Evolutionary conservation across 129 eudicot species (phyloP).

Genomic region (Escallonia rubra): DNA sequence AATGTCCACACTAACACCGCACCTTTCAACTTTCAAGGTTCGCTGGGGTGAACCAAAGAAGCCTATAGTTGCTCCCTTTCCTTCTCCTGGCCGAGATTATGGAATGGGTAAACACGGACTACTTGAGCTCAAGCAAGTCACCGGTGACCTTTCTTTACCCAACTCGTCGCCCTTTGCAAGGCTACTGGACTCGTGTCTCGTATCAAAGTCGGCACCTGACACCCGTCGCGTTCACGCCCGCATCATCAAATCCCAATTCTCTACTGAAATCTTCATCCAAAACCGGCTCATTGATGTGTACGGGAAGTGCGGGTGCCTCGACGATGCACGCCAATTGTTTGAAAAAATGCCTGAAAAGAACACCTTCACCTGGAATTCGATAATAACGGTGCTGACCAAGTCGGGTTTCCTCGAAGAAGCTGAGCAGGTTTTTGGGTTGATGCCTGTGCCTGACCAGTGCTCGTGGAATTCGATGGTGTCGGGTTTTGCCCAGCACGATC

Average conservation of each 20-base stretch:
- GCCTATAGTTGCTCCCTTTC: too few relatives aligned
- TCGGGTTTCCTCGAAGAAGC: conserved; percentile 36
- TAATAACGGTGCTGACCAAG: conserved; percentile 19
- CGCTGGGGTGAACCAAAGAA: too few relatives aligned
- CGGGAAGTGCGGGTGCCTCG: conserved; percentile 15
- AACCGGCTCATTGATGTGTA: conserved; percentile 32
- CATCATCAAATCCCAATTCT: conserved; percentile 30
- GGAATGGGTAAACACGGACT: conserved; percentile 32
- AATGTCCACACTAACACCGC: too few relatives aligned
- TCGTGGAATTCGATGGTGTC: conserved; percentile 43
- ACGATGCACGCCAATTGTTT: conserved; percentile 36
- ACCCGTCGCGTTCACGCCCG: conserved; percentile 25
- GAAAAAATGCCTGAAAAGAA: conserved; percentile 29
- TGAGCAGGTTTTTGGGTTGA: conserved; percentile 7
- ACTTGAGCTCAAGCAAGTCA: conserved; percentile 5
- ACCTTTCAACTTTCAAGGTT: too few relatives aligned
- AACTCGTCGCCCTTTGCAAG: conserved; percentile 34
- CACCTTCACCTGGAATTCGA: conserved; percentile 36
- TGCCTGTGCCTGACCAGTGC: conserved; percentile 34
- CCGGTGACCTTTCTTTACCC: conserved; percentile 13
- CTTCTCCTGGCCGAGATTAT: conserved; percentile 1
- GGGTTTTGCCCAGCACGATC: conserved; percentile 29
- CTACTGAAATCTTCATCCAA: conserved; percentile 26
- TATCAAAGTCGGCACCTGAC: conserved; percentile 22
- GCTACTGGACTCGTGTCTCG: conserved; percentile 22